Evolutionary conservation across 164 flowering plant species (phyloP).

Genomic region (Stephania cephalantha): DNA sequence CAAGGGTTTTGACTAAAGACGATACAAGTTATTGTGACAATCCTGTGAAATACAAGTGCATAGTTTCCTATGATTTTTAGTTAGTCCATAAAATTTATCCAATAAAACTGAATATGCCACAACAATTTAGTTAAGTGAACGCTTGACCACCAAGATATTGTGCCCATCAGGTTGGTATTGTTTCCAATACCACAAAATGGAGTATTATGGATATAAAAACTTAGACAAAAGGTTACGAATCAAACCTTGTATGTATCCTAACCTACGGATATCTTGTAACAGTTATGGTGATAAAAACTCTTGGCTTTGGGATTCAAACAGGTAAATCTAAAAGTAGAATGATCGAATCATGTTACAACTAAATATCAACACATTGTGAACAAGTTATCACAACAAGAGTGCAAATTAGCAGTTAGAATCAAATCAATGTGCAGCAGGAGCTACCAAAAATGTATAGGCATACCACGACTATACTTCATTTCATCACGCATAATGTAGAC

Average conservation of each 20-base stretch:
- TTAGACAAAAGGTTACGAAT: not conserved
- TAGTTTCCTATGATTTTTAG: not conserved
- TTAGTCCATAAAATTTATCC: not conserved
- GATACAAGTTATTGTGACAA: not conserved
- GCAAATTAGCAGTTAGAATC: not conserved
- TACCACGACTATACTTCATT: slow-evolving; percentile 85
- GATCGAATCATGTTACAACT: not conserved
- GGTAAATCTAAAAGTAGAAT: not conserved
- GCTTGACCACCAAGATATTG: not conserved
- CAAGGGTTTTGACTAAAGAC: not conserved
- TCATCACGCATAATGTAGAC: slow-evolving; percentile 98
- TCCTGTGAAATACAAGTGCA: not conserved
- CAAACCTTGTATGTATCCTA: not conserved
- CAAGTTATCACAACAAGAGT: not conserved
- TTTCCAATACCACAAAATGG: not conserved
- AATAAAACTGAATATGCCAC: not conserved
- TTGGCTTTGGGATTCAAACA: not conserved
- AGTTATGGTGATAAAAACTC: not conserved
- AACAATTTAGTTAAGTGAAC: not conserved
- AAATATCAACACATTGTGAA: not conserved
- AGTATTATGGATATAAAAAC: not conserved
- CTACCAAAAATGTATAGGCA: slow-evolving; percentile 15
- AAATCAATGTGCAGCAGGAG: not conserved
- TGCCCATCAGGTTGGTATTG: not conserved
- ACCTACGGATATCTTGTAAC: not conserved